Evolutionary conservation across 2,329 filamentous ascomycete species (phyloP).

Genomic region (Paecilomyces variotii): DNA sequence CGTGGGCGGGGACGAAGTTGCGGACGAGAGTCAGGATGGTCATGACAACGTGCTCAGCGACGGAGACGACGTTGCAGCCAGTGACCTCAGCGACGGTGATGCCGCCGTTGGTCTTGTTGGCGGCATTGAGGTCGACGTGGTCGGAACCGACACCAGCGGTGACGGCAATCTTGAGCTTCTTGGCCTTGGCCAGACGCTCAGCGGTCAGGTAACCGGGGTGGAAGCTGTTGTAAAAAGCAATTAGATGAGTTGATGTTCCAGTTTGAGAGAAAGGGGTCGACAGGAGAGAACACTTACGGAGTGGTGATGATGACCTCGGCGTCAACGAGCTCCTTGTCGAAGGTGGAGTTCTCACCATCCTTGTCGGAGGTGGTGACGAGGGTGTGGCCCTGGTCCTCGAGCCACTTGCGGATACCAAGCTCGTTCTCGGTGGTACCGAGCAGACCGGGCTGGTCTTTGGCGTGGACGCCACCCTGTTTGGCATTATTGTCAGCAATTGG

Average conservation of each 20-base stretch:
- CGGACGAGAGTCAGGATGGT: conserved; percentile 92
- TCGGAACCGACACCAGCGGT: conserved; percentile 98
- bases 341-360: conserved; percentile 84
- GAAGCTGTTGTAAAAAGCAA: conserved; percentile 53
- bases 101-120: conserved; percentile 97
- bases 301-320: conserved; percentile 99
- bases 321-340: conserved; percentile 92
- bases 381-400: conserved; percentile 94
- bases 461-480: conserved; percentile 65
- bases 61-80: conserved; percentile 95
- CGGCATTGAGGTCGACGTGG: conserved; percentile 92
- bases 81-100: conserved; percentile 97
- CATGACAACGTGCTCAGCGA: conserved; percentile 99
- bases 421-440: conserved; percentile 97
- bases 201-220: conserved; percentile 96
- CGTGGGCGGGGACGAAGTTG: conserved; percentile 97
- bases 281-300: conserved; percentile 51
- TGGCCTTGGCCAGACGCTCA: conserved; percentile 92
- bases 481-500: conserved; percentile 15
- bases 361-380: conserved; percentile 97
- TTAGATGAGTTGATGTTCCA: background rate
- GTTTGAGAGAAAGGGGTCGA: background rate
- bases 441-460: conserved; percentile 77
- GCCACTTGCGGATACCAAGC: conserved; percentile 93
- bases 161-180: conserved; percentile 96